Conservation (phyloP, 805 yeast genomes). For the Zygoascus bituminiphila region DNA sequence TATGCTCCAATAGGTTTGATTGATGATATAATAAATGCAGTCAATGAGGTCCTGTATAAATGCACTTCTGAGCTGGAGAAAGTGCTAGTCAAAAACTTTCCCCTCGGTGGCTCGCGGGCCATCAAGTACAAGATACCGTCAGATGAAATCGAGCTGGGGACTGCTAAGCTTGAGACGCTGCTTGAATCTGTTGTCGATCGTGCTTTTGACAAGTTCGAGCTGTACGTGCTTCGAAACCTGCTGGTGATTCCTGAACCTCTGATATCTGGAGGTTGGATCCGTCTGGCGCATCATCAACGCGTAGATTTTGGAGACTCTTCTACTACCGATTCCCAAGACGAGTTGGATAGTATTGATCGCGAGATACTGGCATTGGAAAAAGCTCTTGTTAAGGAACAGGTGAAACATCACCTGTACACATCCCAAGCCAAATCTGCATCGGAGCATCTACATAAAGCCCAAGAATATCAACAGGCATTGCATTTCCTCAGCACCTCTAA, state of each 20-base stretch:
- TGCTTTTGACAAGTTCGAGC: slow-evolving; percentile 79
- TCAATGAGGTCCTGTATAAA: slow-evolving; percentile 73
- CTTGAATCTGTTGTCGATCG: slow-evolving; percentile 68
- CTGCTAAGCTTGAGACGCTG: slow-evolving; percentile 69
- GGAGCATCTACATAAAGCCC: background rate
- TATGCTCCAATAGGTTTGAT: slow-evolving; percentile 74
- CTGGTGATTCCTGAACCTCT: slow-evolving; percentile 61
- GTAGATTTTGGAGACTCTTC: slow-evolving; percentile 11
- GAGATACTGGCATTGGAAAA: slow-evolving; percentile 14
- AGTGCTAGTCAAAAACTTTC: slow-evolving; percentile 40
- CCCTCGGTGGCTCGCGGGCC: slow-evolving; percentile 12
- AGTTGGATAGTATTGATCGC: slow-evolving; percentile 11
- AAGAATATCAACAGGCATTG: background rate
- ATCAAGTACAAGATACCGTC: slow-evolving; percentile 2
- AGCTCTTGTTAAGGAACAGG: slow-evolving; percentile 3
- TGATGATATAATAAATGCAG: slow-evolving; percentile 83
- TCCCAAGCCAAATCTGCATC: background rate
- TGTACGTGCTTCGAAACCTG: slow-evolving; percentile 71
- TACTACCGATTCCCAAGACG: background rate
- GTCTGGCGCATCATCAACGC: slow-evolving; percentile 60
- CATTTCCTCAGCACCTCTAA: background rate
- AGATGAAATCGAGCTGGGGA: slow-evolving; percentile 61
- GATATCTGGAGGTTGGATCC: slow-evolving; percentile 55
- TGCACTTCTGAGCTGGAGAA: slow-evolving; percentile 73
- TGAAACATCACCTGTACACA: background rate